Evolutionary conservation across 2,329 filamentous ascomycete species (phyloP), one percentile per base, ranked within the genome.

Genomic region (Ophiostoma sp.): DNA sequence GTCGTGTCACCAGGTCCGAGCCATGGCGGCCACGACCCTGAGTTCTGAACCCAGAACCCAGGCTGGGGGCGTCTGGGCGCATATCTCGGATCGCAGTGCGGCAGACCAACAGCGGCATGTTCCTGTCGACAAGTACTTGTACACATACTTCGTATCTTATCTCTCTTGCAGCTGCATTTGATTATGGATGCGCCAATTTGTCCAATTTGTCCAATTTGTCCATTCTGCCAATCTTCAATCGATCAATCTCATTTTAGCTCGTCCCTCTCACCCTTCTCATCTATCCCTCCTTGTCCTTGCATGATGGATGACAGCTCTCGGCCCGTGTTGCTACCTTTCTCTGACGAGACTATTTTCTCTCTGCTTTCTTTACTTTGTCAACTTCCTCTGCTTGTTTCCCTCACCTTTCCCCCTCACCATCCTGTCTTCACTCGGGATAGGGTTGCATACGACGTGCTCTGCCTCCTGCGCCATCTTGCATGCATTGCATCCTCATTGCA

Each of bases 391-490:
- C 42, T 59, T 63, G n/a, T 12, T 17, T 63, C 11, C 36, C n/a
- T 25, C 36, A 28, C 42, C 57, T 39, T 4, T 45, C 22, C n/a
- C n/a, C 22, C n/a, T 17, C 28, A n/a, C 28, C 64, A n/a, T 50
- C 64, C n/a, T 22, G 28, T 69, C 28, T 39, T 69, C 45, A 25
- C 66, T 52, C 66, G 45, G 42, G 28, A 39, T 17, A 52, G 66
- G 66, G 64, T 68, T 68, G 42, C 64, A 68, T 50, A 68, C 61
- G 55, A 31, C 59, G 7, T 63, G 12, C 59, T 66, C 42, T 69
- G 45, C 66, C 45, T 36, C 66, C 45, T 22, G 17, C 45, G 28
- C 66, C 45, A 36, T 52, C 42, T 42, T 68, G 42, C 64, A 68
- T 69, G 66, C 66, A 69, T 69, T 50, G 64, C 59, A 63, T 63